Evolutionary conservation across 306 rosid species (phyloP), one percentile per base, ranked within the genome.

Genomic region (Mucuna pruriens): DNA sequence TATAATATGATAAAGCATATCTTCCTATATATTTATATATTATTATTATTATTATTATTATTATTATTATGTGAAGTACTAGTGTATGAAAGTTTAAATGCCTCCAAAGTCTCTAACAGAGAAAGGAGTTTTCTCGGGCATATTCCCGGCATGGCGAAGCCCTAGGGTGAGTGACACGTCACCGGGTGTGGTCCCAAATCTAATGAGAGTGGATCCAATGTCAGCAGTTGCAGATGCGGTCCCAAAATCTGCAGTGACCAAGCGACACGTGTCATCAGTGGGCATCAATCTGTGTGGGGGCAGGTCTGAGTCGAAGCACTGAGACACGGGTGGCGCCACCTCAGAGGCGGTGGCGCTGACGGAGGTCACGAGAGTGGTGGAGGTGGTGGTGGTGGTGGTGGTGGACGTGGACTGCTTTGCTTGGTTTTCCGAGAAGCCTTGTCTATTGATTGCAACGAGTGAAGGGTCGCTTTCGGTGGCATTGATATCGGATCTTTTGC

Each of bases 81-180:
- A 61, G 2, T 62, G 19, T 54, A 62, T 7, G 42, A 48, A 71
- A 19, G 49, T 10, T 69, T 65, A 92, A 84, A 92, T 89, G 78
- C 82, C 90, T 72, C 95, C 94, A 57, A 90, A 93, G 80, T 95
- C 97, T 84, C 92, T 93, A 78, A 90, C 84, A 3, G 96, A 85
- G 92, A 96, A 96, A 82, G 96, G 76, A 73, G 83, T 57, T 39
- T 87, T 87, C 45, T 92, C 97, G 10, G 97, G 91, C 86, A 88
- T 79, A 84, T 94, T 90, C 13, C 99, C 99, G 61, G 97, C 94
- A 51, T 93, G 99, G 86, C 97, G 99, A 60, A 95, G 87, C 90
- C 99, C 99, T 74, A 95, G 75, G 46, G 99, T 95, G 82, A 95
- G 99, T 49, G 99, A 96, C 89, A 96, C 99, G 72, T 96, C 99